Percentiles rank a stretch among this genome's conserved stretches.
Evolutionary conservation across 2,329 filamentous ascomycete species (phyloP).

Genomic region (Aspergillus hiratsukae): DNA sequence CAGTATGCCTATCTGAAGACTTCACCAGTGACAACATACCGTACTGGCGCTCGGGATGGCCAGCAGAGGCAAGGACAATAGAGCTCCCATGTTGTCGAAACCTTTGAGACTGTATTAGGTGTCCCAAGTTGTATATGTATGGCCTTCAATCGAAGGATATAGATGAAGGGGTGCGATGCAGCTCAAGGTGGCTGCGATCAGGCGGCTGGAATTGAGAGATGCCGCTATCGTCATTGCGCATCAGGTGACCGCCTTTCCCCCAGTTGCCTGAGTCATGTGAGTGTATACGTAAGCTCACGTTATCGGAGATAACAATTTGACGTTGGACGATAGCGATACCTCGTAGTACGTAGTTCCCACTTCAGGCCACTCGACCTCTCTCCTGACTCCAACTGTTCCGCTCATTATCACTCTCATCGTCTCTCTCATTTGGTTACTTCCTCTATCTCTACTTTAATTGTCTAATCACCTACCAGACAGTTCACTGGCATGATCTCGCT

Average conservation of each 20-base stretch:
- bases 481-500: neutral
- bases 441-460: neutral
- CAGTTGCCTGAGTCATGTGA: neutral
- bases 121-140: neutral
- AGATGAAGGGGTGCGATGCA: neutral
- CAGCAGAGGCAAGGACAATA: slow-evolving; percentile 84
- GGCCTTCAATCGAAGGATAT: neutral
- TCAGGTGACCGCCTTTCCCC: neutral
- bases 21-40: slow-evolving; percentile 51
- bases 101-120: neutral
- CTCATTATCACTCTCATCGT: neutral
- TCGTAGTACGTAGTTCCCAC: neutral
- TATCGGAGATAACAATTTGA: neutral
- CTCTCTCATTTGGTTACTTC: neutral
- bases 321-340: neutral
- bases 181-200: neutral
- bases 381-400: neutral
- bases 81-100: slow-evolving; percentile 68
- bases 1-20: slow-evolving; percentile 10
- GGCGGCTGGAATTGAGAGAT: slow-evolving; percentile 6
- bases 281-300: neutral
- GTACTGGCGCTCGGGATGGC: slow-evolving; percentile 81
- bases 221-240: neutral
- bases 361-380: neutral
- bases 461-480: neutral